Percentiles rank a stretch among this genome's conserved stretches.
Evolutionary conservation across 306 rosid genomes (phyloP).

Genomic region (Parietaria judaica): DNA sequence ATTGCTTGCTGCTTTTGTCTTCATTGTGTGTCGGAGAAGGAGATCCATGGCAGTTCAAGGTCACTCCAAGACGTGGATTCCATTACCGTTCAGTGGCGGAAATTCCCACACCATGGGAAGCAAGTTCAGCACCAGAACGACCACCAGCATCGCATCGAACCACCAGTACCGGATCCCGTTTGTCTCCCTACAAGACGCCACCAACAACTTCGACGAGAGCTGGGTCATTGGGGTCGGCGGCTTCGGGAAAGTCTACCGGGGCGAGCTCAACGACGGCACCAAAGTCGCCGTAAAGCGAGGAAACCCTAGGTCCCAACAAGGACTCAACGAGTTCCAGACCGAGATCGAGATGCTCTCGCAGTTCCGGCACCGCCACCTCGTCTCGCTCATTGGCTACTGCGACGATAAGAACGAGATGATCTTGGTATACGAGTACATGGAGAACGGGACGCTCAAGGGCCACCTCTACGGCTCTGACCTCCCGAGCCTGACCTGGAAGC

Average conservation of each 20-base stretch:
- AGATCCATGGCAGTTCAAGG: slow-evolving; percentile 33
- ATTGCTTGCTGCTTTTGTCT: slow-evolving; percentile 34
- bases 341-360: slow-evolving; percentile 87
- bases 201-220: slow-evolving; percentile 70
- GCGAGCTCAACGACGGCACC: slow-evolving; percentile 58
- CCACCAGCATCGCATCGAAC: slow-evolving; percentile 51
- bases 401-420: slow-evolving; percentile 89
- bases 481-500: slow-evolving; percentile 75
- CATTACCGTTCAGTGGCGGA: slow-evolving; percentile 51
- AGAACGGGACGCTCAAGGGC: slow-evolving; percentile 77
- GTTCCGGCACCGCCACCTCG: slow-evolving; percentile 89
- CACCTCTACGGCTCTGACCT: slow-evolving; percentile 71
- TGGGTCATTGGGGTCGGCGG: slow-evolving; percentile 83
- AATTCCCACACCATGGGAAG: slow-evolving; percentile 76
- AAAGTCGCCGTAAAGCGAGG: slow-evolving; percentile 93
- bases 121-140: slow-evolving; percentile 61
- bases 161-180: slow-evolving; percentile 56
- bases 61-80: slow-evolving; percentile 64
- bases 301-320: slow-evolving; percentile 77
- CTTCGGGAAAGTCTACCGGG: slow-evolving; percentile 81
- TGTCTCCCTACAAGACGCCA: slow-evolving; percentile 59
- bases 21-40: slow-evolving; percentile 45
- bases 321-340: slow-evolving; percentile 72
- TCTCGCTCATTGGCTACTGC: slow-evolving; percentile 81
- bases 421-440: slow-evolving; percentile 84